Base-by-base conservation (phyloP, 768 basidiomycete species). In the Pleurotus platypus region DNA sequence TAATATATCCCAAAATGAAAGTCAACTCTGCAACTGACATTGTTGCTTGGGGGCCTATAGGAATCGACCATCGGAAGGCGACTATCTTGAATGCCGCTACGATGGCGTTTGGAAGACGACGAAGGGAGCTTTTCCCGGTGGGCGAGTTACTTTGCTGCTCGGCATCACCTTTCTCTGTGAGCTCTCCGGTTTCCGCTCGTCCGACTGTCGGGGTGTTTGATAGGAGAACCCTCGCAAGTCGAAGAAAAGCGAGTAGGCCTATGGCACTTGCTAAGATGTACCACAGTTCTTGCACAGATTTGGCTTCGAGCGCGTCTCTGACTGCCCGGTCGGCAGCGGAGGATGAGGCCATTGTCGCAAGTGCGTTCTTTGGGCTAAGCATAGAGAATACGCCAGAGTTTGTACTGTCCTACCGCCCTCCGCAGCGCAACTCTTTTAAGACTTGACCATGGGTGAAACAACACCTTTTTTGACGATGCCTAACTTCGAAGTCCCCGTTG, bases 51-150 rank as follows among this genome's bases (percentile, higher is more conserved):
- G 71, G 66, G 12, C 80, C 81, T 18, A 82, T 69, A 13, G 78
- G 72, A 37, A 84, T 58, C 3, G 73, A 76, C 64, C 70, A 72
- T 12, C 83, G 78, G 62, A 83, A 84, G 5, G 76, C 75, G 16
- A 78, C 56, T 18, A 82, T 76, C 18, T 77, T 75, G 66, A 82
- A 83, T 5, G 65, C 66, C 11, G 80, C 73, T 35, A 72, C 64
- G 18, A 72, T 26, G 1, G 76, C 78, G n/a, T 63, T 58, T 0
- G 74, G 72, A 8, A 77, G 56, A 26, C 73, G 70, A n/a, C 61
- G 61, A 26, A 62, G 37, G 57, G 47, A 27, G 49, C 45, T 45
- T 45, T 24, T 15, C n/a, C 56, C 11, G 24, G 18, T 37, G 20
- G 27, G 30, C 15, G n/a, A 20, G 9, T 24, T 26, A 35, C 37